A percentile compares a stretch with the other conserved stretches of the same genome.
Evolutionary conservation across 148 eudicot genomes (phyloP).

Genomic region (Arbutus unedo): DNA sequence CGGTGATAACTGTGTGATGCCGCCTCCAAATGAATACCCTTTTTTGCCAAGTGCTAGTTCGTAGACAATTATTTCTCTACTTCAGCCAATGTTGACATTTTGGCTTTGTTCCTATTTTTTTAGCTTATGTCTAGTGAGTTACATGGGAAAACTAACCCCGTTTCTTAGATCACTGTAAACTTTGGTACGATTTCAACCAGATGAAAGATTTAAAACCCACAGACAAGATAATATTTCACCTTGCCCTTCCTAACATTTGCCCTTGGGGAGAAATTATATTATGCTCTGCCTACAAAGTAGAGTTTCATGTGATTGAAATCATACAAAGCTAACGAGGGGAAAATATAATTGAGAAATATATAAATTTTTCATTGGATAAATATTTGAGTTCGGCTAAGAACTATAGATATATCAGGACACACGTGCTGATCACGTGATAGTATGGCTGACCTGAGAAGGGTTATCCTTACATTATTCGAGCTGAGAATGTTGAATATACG

Average conservation of each 20-base stretch:
- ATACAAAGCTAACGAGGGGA: no score
- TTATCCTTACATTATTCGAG: no score
- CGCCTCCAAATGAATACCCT: not conserved
- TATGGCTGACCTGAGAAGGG: no score
- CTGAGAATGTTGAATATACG: no score
- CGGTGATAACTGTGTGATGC: constrained; percentile 2
- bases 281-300: not conserved
- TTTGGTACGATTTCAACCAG: not conserved
- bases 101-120: not conserved
- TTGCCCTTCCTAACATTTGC: not conserved
- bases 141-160: not conserved
- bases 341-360: no score
- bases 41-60: not conserved
- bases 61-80: constrained; percentile 14
- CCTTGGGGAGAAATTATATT: not conserved
- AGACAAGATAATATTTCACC: not conserved
- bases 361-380: no score
- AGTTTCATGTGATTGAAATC: not conserved
- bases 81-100: constrained; percentile 19
- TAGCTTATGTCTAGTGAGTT: not conserved
- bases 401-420: no score
- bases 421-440: no score
- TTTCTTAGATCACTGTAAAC: not conserved
- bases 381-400: no score
- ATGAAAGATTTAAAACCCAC: not conserved